Evolutionary conservation across 2,329 filamentous ascomycete genomes (phyloP).

Genomic region (Arachnomyces sp.): DNA sequence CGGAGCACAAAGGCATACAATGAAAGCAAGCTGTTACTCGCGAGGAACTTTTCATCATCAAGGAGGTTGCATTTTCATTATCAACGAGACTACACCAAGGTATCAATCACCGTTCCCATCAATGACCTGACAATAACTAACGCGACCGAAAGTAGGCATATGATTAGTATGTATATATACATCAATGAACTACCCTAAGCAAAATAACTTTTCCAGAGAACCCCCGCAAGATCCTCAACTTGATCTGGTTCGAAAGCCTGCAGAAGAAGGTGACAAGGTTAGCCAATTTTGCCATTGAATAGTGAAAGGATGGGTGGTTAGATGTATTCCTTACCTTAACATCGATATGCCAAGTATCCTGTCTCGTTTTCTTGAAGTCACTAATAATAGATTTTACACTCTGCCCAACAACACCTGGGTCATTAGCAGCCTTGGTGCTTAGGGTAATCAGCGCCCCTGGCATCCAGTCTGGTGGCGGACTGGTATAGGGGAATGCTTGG

Average conservation of each 20-base stretch:
- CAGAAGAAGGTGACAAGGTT: conserved; percentile 23
- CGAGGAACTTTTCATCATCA: too few species aligned
- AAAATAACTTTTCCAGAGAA: conserved; percentile 99
- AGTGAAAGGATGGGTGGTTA: conserved; percentile 12
- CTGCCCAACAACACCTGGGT: conserved; percentile 87
- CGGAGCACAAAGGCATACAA: too few species aligned
- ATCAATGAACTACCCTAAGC: conserved; percentile 45
- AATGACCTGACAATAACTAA: too few species aligned
- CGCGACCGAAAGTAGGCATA: too few species aligned
- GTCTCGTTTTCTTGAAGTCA: conserved; percentile 98
- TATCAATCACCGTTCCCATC: too few species aligned
- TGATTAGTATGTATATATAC: too few species aligned
- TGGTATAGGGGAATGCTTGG: conserved; percentile 92
- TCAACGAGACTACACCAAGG: too few species aligned
- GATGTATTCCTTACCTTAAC: conserved; percentile 72
- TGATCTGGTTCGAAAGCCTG: conserved; percentile 85
- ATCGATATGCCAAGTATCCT: conserved; percentile 97
- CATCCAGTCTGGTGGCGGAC: conserved; percentile 87
- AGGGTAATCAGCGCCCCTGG: conserved; percentile 81
- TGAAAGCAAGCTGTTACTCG: too few species aligned
- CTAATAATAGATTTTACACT: conserved; percentile 89
- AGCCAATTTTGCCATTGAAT: conserved; percentile 8
- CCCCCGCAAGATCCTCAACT: conserved; percentile 87
- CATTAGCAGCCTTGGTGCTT: conserved; percentile 74
- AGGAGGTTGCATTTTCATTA: too few species aligned